Percentiles rank a stretch among this genome's conserved stretches.
These are phyloP conservation scores for Fomitopsis palustris DNA, from an alignment of 1,284 basidiomycete genomes.

Conservation along the genomic window DNA sequence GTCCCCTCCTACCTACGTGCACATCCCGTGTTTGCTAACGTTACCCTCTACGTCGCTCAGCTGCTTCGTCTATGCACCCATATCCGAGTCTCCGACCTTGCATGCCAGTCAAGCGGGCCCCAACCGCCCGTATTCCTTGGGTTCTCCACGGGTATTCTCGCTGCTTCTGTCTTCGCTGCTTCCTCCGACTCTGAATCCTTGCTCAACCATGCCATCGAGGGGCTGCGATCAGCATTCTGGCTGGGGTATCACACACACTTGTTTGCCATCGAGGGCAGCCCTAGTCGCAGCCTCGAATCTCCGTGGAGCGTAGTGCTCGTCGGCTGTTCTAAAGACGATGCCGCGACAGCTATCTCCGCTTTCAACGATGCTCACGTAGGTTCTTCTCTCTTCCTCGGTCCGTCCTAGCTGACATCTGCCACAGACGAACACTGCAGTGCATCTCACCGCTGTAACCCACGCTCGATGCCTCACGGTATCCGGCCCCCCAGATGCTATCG, in stretches of 20 bases:
- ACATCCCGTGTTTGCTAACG: constrained; percentile 50
- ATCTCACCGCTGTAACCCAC: constrained; percentile 49
- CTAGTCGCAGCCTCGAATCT: background rate
- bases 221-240: constrained; percentile 55
- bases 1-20: constrained; percentile 30
- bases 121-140: constrained; percentile 43
- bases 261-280: constrained; percentile 23
- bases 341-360: background rate
- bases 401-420: background rate
- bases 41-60: constrained; percentile 50
- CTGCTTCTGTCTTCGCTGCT: constrained; percentile 50
- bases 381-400: background rate
- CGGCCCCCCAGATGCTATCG: constrained; percentile 48
- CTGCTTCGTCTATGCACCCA: constrained; percentile 44
- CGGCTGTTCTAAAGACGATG: background rate
- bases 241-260: constrained; percentile 50
- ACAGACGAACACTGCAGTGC: constrained; percentile 30
- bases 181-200: constrained; percentile 40
- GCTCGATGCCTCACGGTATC: constrained; percentile 51
- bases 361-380: background rate
- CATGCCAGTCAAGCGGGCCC: constrained; percentile 13
- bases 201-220: constrained; percentile 44
- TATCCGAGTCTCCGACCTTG: background rate
- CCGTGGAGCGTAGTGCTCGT: background rate
- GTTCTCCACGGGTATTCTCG: constrained; percentile 60